Evolutionary conservation across 148 eudicot species (phyloP).

Genomic region (Dianthus caryophyllus): DNA sequence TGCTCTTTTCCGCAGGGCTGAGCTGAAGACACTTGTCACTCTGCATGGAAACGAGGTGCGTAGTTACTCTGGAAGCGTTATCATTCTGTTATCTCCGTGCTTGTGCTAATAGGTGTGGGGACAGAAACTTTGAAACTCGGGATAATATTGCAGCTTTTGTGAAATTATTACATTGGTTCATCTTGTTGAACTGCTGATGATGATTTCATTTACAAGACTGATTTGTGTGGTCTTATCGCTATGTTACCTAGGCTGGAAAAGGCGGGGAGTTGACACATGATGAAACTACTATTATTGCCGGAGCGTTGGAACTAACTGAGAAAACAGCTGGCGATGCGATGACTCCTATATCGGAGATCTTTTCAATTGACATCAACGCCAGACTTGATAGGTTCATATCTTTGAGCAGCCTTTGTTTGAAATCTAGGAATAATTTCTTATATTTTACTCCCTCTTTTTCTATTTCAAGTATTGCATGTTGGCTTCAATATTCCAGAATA

Average conservation of each 20-base stretch:
- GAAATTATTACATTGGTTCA: background rate
- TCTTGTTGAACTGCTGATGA: background rate
- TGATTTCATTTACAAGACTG: background rate
- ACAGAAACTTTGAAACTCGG: background rate
- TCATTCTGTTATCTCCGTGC: background rate
- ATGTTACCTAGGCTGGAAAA: conserved; percentile 71
- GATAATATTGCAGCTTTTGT: background rate
- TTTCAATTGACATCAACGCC: conserved; percentile 73
- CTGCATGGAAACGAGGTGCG: conserved; percentile 62
- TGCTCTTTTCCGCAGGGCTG: conserved; percentile 67
- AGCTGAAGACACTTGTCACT: conserved; percentile 56
- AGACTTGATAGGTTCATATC: conserved; percentile 67
- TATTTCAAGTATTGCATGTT: background rate
- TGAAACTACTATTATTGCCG: conserved; percentile 95
- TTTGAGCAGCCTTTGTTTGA: background rate
- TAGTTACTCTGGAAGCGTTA: background rate
- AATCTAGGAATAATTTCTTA: background rate
- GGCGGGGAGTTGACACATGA: conserved; percentile 95
- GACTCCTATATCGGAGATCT: conserved; percentile 78
- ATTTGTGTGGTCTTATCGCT: background rate
- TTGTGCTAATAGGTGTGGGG: background rate
- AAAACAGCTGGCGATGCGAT: conserved; percentile 85
- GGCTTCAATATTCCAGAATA: background rate
- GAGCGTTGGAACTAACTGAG: conserved; percentile 74
- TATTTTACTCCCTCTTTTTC: background rate